Base-by-base conservation (phyloP, 192 early-diverging fungal genomes). In the Dimargaris verticillata region DNA sequence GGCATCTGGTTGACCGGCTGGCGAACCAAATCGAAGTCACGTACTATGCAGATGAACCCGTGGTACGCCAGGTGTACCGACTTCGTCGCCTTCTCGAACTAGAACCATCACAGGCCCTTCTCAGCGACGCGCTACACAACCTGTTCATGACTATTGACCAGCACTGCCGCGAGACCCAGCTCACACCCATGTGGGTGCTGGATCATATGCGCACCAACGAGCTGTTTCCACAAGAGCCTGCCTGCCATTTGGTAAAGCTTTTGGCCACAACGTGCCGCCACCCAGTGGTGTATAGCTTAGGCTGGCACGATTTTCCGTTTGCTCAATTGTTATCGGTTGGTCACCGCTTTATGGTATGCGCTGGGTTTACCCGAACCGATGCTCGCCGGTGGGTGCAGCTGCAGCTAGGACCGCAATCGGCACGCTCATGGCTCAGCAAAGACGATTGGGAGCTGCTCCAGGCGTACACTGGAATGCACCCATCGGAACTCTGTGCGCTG, bases 31-130 rank as follows among this genome's bases (percentile, higher is more conserved):
- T 55, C 22, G 53, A 26, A 26, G 53, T 25, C 28, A 33, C 26
- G 10, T 55, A 29, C 33, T 28, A 55, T 55, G 26, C 26, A 26
- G 53, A 55, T 28, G 26, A 25, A 11, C 22, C 53, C 26, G 33
- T 55, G 26, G 28, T 55, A 6, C 53, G 53, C 10, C 22, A 33
- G 15, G 26, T 55, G 18, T 26, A 55, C 33, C 53, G 53, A 17
- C 53, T 55, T 0, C 53, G 53, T 25, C 24, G 28, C 7, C 18
- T 55, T n/a, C 15, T 55, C 22, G 53, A n/a, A n/a, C 53, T 55
- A 10, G 53, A 33, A 26, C 15, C 53, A 17, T 55, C 53, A 55
- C 53, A 18, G 15, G 26, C n/a, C 7, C n/a, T 55, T 33, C 7
- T 33, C 6, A 18, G 18, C 10, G 24, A 29, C 11, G 17, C 17